Percentiles rank a stretch among this genome's conserved stretches.
phyloP scores from a whole-genome alignment of 495 filamentous ascomycete species.

The Astrothelium macrocarpum region DNA sequence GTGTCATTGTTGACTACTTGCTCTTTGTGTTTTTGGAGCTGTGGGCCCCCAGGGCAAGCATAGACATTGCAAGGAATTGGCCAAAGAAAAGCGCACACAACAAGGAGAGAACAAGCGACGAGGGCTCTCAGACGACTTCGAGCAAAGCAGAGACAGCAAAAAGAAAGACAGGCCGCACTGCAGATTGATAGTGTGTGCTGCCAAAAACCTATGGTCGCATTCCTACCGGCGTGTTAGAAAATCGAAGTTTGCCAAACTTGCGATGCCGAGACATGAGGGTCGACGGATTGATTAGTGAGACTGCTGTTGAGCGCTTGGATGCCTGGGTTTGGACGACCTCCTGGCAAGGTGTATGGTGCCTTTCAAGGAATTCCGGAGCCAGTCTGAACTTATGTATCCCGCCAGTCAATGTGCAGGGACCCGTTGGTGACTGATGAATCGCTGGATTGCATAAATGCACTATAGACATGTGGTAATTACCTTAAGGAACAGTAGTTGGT shows the following conservation, averaged over 20 bases:
- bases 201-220: not conserved
- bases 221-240: not conserved
- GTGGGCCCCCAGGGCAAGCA: constrained; percentile 70
- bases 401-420: not conserved
- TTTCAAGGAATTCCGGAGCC: not conserved
- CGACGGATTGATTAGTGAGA: not conserved
- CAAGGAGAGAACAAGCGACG: not conserved
- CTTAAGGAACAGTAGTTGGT: not conserved
- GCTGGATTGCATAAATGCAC: not conserved
- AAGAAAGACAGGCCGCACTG: not conserved
- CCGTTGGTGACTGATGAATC: not conserved
- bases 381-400: not conserved
- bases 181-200: not conserved
- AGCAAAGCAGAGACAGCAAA: not conserved
- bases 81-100: constrained; percentile 52
- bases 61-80: constrained; percentile 87
- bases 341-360: not conserved
- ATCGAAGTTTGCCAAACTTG: not conserved
- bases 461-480: not conserved
- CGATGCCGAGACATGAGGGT: not conserved
- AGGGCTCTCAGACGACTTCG: not conserved
- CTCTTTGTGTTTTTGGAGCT: constrained; percentile 80
- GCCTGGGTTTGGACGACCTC: not conserved
- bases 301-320: not conserved
- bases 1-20: constrained; percentile 86